These are phyloP conservation scores for Fusarium phyllophilum DNA, from an alignment of 2,329 filamentous ascomycete genomes.

Conservation along the genomic window DNA sequence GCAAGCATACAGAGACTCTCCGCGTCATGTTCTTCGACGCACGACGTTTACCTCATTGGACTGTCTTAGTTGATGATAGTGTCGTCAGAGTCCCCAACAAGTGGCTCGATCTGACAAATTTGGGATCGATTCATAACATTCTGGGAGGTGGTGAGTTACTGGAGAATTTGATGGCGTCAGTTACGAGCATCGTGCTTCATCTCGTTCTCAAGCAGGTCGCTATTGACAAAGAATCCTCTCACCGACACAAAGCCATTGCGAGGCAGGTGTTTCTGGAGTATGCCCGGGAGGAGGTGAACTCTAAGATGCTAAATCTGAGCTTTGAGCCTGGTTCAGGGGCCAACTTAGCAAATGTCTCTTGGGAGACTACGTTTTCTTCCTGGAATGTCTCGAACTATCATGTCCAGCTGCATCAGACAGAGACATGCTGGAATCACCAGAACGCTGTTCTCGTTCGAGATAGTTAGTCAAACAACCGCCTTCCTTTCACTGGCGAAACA, in stretches of 20 bases:
- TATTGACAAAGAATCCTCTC: neutral
- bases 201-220: neutral
- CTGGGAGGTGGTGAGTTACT: neutral
- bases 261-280: neutral
- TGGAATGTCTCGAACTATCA: neutral
- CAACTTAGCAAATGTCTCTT: neutral
- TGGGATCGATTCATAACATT: neutral
- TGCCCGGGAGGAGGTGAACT: neutral
- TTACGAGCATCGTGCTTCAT: neutral
- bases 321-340: neutral
- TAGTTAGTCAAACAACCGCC: neutral
- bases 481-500: neutral
- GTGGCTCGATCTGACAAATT: neutral
- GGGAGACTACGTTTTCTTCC: neutral
- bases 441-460: neutral
- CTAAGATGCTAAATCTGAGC: neutral
- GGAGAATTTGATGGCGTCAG: neutral
- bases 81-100: conserved; percentile 9
- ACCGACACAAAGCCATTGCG: neutral
- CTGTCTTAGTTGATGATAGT: neutral
- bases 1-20: neutral
- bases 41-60: neutral
- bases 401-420: neutral
- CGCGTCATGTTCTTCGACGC: neutral
- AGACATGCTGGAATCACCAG: neutral